Evolutionary conservation across 331 rosid genomes (phyloP).

Genomic region (Prunus yedoensis): DNA sequence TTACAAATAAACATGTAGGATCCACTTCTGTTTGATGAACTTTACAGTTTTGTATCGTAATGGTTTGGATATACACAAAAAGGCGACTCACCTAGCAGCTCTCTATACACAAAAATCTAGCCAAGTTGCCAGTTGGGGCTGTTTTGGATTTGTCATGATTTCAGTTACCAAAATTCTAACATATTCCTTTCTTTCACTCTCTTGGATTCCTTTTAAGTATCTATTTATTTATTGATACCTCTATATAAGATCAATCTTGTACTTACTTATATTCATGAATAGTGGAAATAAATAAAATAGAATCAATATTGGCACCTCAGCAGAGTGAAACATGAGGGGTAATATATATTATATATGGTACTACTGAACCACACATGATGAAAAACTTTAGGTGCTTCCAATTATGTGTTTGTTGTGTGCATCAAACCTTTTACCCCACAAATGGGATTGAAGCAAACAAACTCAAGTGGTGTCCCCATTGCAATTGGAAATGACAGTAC

Average conservation of each 20-base stretch:
- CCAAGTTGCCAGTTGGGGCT: background rate
- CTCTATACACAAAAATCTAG: background rate
- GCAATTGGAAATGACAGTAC: slow-evolving; percentile 16
- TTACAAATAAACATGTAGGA: background rate
- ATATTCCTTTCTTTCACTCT: background rate
- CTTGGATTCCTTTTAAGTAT: background rate
- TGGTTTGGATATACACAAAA: background rate
- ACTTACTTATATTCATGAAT: no score
- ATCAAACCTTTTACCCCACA: slow-evolving; percentile 22
- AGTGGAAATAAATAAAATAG: no score
- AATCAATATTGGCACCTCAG: no score
- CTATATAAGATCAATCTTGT: background rate
- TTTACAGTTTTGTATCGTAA: background rate
- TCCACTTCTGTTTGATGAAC: background rate
- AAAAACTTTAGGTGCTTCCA: slow-evolving; percentile 10
- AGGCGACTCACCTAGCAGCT: no score
- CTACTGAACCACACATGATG: background rate
- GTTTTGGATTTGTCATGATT: background rate
- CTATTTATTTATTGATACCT: no score
- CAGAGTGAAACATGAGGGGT: background rate
- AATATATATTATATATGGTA: background rate
- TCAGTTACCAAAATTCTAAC: background rate
- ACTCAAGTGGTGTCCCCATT: slow-evolving; percentile 23
- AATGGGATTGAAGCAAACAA: slow-evolving; percentile 18
- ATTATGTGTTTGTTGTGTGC: slow-evolving; percentile 9